phyloP scores from a whole-genome alignment of 2,329 filamentous ascomycete genomes.

The Kalmusia sp. region DNA sequence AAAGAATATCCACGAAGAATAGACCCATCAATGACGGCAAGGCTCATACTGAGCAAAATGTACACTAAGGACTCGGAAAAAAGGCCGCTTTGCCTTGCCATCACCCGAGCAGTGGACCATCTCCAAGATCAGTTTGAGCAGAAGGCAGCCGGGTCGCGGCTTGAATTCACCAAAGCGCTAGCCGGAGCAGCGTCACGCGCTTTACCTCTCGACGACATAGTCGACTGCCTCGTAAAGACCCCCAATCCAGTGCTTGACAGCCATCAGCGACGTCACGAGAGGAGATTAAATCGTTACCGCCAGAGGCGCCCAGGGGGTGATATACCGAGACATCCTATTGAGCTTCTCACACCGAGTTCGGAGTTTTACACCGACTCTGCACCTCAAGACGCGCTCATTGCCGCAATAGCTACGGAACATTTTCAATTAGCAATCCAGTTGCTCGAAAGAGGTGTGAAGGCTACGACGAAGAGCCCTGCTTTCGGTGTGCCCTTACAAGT shows the following conservation, averaged over 20 bases:
- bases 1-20: neutral
- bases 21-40: neutral
- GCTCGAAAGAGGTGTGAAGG: neutral
- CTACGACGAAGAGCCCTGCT: neutral
- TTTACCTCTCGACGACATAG: neutral
- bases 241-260: neutral
- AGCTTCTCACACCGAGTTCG: neutral
- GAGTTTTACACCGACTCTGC: neutral
- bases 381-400: conserved; percentile 1
- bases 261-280: neutral
- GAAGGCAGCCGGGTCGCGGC: neutral
- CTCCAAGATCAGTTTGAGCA: neutral
- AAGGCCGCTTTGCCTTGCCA: conserved; percentile 2
- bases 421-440: neutral
- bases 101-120: conserved; percentile 2
- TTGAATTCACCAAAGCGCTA: neutral
- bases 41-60: conserved; percentile 1
- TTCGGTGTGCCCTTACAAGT: conserved; percentile 1
- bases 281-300: neutral
- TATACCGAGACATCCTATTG: neutral
- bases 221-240: neutral
- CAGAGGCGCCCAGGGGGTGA: neutral
- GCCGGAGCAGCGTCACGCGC: neutral
- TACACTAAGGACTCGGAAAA: neutral
- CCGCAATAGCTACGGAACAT: neutral